Percentiles rank a stretch among this genome's conserved stretches.
These are phyloP conservation scores for Coemansia sp. DNA, from an alignment of 192 early-diverging fungal genomes.

Conservation along the genomic window DNA sequence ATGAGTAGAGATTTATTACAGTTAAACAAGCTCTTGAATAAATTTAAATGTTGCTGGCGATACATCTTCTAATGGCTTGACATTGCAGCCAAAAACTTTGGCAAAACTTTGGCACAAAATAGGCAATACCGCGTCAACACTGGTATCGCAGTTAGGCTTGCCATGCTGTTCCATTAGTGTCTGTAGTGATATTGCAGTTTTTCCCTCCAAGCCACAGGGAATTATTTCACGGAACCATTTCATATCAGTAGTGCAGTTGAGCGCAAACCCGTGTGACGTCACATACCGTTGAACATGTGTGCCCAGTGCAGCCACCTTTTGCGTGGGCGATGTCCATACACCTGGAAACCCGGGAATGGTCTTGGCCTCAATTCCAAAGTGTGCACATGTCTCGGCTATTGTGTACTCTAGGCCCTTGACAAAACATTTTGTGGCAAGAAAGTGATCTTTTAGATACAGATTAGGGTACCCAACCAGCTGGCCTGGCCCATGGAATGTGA, in stretches of 20 bases:
- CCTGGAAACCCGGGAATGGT: conserved; percentile 73
- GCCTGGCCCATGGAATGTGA: conserved; percentile 96
- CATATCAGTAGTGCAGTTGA: conserved; percentile 91
- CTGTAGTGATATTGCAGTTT: conserved; percentile 71
- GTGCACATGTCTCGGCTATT: conserved; percentile 68
- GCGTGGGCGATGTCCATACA: conserved; percentile 80
- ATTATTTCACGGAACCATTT: conserved; percentile 86
- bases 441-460: conserved; percentile 68
- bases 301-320: conserved; percentile 94
- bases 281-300: conserved; percentile 84
- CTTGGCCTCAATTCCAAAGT: conserved; percentile 63
- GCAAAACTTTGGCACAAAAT: conserved; percentile 32
- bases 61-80: conserved; percentile 29
- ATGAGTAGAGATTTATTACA: not conserved
- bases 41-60: conserved; percentile 25
- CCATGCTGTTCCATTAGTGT: conserved; percentile 6
- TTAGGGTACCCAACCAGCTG: conserved; percentile 96
- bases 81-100: conserved; percentile 22
- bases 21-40: conserved; percentile 22
- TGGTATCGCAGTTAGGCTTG: conserved; percentile 2
- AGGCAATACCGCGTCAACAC: conserved; percentile 19
- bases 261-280: conserved; percentile 89
- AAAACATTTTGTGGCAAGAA: conserved; percentile 72
- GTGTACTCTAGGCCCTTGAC: conserved; percentile 75
- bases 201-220: conserved; percentile 81